A percentile compares a stretch with the other conserved stretches of the same genome.
These are phyloP conservation scores for Urochloa ruziziensis DNA, from an alignment of 176 grass and related monocot species.

Conservation along the genomic window DNA sequence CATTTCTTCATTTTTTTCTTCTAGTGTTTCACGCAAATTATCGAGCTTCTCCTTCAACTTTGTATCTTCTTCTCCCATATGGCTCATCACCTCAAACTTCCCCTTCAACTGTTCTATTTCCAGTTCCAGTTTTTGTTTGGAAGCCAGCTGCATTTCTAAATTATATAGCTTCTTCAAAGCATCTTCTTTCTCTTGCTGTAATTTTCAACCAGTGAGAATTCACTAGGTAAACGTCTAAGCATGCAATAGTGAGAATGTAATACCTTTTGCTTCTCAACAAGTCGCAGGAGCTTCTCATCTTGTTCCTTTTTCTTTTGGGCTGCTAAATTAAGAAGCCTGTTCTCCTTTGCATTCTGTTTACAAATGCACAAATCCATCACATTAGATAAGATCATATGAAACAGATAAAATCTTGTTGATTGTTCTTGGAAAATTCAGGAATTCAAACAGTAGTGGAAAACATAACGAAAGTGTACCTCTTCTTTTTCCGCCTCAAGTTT, in stretches of 20 bases:
- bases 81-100: too few species aligned
- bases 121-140: too few species aligned
- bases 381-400: background rate
- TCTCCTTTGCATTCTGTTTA: background rate
- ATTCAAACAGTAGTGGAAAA: background rate
- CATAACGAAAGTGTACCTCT: background rate
- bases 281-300: too few species aligned
- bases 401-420: background rate
- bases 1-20: too few species aligned
- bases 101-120: too few species aligned
- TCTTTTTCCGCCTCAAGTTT: background rate
- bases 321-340: background rate
- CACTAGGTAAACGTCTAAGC: background rate
- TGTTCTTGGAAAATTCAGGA: background rate
- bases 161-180: too few species aligned
- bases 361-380: slow-evolving; percentile 15
- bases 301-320: background rate
- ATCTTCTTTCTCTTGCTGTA: background rate
- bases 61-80: too few species aligned
- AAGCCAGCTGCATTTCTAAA: too few species aligned
- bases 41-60: too few species aligned
- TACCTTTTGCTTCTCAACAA: slow-evolving; percentile 12
- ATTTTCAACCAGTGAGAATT: slow-evolving; percentile 25
- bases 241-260: background rate
- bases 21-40: too few species aligned